These are phyloP conservation scores for Cyclotella choctawhatcheeana DNA, from an alignment of 108 stramenopile genomes.

Conservation along the genomic window DNA sequence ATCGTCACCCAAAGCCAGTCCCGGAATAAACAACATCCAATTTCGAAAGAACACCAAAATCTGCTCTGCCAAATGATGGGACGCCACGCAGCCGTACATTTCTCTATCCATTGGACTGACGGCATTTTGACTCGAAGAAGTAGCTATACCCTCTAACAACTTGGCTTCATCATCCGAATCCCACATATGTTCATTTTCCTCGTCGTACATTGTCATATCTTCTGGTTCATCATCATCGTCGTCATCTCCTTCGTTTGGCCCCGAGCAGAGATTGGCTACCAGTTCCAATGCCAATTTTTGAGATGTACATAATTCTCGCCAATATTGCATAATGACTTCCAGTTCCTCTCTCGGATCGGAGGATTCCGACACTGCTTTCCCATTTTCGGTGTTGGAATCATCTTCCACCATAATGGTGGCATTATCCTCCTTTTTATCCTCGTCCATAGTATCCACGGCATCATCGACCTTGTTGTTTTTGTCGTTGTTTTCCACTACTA, in stretches of 20 bases:
- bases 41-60: slow-evolving; percentile 31
- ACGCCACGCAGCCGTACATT: slow-evolving; percentile 26
- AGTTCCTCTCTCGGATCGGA: slow-evolving; percentile 25
- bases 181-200: slow-evolving; percentile 50
- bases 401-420: slow-evolving; percentile 28
- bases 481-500: slow-evolving; percentile 15
- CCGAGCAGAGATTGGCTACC: slow-evolving; percentile 58
- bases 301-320: slow-evolving; percentile 51
- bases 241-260: too few species aligned
- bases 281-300: slow-evolving; percentile 70
- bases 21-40: slow-evolving; percentile 37
- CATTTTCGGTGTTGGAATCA: background rate
- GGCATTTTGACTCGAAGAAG: too few species aligned
- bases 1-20: background rate
- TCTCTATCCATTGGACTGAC: slow-evolving; percentile 21
- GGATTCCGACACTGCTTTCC: background rate
- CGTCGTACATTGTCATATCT: slow-evolving; percentile 27
- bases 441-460: slow-evolving; percentile 21
- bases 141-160: slow-evolving; percentile 9
- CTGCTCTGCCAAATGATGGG: slow-evolving; percentile 20
- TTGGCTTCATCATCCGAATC: slow-evolving; percentile 53
- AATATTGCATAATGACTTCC: slow-evolving; percentile 46
- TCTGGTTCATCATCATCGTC: slow-evolving; percentile 43
- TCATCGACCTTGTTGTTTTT: slow-evolving; percentile 23
- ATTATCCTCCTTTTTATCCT: slow-evolving; percentile 1